Evolutionary conservation across 2,329 filamentous ascomycete genomes (phyloP).

Genomic region (Exophiala sideris): DNA sequence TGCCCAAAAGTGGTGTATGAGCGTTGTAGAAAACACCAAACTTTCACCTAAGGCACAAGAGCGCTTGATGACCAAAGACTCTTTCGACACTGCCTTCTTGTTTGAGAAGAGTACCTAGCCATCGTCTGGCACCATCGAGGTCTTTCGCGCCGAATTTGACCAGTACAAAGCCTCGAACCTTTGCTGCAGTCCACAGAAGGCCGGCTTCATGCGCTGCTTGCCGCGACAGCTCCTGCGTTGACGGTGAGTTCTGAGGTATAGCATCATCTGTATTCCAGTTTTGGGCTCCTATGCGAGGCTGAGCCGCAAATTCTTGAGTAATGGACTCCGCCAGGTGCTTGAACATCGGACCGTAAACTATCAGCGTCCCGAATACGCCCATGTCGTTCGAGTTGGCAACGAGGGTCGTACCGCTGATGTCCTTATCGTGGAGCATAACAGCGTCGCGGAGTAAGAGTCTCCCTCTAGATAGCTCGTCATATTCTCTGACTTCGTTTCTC

Average conservation of each 20-base stretch:
- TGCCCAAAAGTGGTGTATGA: background rate
- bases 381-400: constrained; percentile 40
- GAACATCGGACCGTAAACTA: constrained; percentile 72
- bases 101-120: constrained; percentile 72
- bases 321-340: constrained; percentile 68
- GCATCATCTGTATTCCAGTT: constrained; percentile 57
- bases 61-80: constrained; percentile 74
- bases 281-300: constrained; percentile 78
- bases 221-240: constrained; percentile 28
- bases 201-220: constrained; percentile 57
- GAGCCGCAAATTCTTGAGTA: constrained; percentile 68
- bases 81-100: constrained; percentile 68
- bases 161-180: constrained; percentile 76
- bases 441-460: constrained; percentile 81
- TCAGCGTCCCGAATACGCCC: constrained; percentile 77
- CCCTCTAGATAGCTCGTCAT: constrained; percentile 50
- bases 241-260: constrained; percentile 25
- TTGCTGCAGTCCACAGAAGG: constrained; percentile 78
- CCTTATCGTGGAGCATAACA: constrained; percentile 65
- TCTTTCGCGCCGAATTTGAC: constrained; percentile 85
- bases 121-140: constrained; percentile 75
- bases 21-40: background rate
- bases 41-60: constrained; percentile 67
- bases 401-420: constrained; percentile 34
- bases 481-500: constrained; percentile 70